phyloP scores from a whole-genome alignment of 371 early-diverging fungal genomes.

The Apophysomyces variabilis region DNA sequence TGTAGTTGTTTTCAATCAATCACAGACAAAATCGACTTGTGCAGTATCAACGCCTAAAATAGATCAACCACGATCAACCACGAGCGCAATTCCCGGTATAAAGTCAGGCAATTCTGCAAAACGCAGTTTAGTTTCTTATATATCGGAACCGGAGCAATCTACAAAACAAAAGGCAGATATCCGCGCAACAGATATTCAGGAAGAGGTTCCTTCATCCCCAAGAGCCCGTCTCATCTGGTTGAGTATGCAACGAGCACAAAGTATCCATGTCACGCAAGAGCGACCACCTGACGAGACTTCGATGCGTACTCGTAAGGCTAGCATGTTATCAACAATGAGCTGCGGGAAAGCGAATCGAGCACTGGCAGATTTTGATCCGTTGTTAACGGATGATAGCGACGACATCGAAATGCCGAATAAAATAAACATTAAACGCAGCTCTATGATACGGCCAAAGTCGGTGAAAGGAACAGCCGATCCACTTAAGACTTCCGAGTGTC shows the following conservation, averaged over 20 bases:
- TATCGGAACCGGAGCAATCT: background rate
- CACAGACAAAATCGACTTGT: background rate
- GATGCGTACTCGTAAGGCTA: slow-evolving; percentile 11
- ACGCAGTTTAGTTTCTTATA: background rate
- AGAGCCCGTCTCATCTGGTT: background rate
- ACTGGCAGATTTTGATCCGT: slow-evolving; percentile 20
- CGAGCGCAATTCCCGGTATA: slow-evolving; percentile 5
- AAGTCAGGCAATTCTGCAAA: slow-evolving; percentile 9
- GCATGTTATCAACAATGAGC: slow-evolving; percentile 16
- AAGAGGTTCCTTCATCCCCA: slow-evolving; percentile 10
- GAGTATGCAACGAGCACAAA: slow-evolving; percentile 7
- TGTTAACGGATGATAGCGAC: slow-evolving; percentile 7
- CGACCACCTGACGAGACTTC: slow-evolving; percentile 3
- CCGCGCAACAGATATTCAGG: background rate
- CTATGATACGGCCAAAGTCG: slow-evolving; percentile 1
- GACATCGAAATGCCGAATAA: background rate
- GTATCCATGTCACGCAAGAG: slow-evolving; percentile 7
- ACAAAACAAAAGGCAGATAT: background rate
- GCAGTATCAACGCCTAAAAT: background rate
- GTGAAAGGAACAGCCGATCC: background rate
- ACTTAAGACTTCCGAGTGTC: background rate
- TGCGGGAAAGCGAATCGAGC: slow-evolving; percentile 13
- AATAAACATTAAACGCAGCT: slow-evolving; percentile 7
- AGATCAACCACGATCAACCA: slow-evolving; percentile 7
- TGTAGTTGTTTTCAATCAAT: background rate